These are phyloP conservation scores for Boletus bicolor DNA, from an alignment of 768 basidiomycete genomes.

Conservation along the genomic window DNA sequence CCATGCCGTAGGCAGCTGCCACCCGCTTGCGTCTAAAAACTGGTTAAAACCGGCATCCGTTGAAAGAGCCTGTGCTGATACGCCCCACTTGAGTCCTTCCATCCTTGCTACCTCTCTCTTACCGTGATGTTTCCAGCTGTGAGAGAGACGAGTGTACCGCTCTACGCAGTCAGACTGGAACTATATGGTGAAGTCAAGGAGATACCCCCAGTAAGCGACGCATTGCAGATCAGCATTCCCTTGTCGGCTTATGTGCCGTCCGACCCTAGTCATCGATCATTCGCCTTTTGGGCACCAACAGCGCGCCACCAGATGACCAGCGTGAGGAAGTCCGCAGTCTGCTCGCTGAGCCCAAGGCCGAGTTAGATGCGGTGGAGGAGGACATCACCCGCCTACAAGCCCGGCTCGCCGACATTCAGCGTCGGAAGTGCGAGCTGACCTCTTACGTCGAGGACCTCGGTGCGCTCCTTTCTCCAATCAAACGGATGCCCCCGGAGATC, in stretches of 20 bases:
- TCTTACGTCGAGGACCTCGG: slow-evolving; percentile 33
- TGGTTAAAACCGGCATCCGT: slow-evolving; percentile 12
- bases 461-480: slow-evolving; percentile 33
- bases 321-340: slow-evolving; percentile 26
- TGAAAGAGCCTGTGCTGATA: not conserved
- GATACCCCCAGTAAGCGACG: slow-evolving; percentile 24
- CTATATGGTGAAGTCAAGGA: slow-evolving; percentile 31
- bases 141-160: slow-evolving; percentile 25
- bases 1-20: slow-evolving; percentile 15
- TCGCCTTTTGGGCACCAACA: slow-evolving; percentile 28
- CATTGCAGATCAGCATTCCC: not conserved
- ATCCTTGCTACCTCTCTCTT: not conserved
- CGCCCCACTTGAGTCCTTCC: not conserved
- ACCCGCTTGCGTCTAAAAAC: not conserved
- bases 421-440: slow-evolving; percentile 25
- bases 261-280: slow-evolving; percentile 29
- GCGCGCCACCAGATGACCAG: slow-evolving; percentile 26
- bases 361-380: slow-evolving; percentile 25
- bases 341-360: slow-evolving; percentile 26
- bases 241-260: slow-evolving; percentile 1
- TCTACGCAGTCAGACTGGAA: slow-evolving; percentile 24
- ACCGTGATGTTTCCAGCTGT: slow-evolving; percentile 11
- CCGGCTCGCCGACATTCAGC: slow-evolving; percentile 30
- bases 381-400: slow-evolving; percentile 27
- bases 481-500: slow-evolving; percentile 33